Percentiles rank a stretch among this genome's conserved stretches.
Evolutionary conservation across 306 rosid genomes (phyloP).

Genomic region (Prinsepia uniflora): DNA sequence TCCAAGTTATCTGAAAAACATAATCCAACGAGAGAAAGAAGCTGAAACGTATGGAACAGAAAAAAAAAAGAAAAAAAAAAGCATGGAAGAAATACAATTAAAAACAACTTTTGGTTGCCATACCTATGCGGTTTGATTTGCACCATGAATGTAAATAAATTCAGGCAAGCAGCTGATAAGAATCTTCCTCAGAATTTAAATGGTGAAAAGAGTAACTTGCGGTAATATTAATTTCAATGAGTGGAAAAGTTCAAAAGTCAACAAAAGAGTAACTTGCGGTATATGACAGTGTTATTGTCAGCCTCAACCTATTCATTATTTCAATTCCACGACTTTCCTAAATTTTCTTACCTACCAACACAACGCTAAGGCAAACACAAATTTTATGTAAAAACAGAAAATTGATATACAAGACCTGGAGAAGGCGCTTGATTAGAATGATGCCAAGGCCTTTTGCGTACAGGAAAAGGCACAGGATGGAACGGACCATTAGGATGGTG

Average conservation of each 20-base stretch:
- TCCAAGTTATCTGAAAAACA: slow-evolving; percentile 47
- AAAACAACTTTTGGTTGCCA: neutral
- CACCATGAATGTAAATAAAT: neutral
- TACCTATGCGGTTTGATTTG: neutral
- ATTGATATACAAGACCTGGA: slow-evolving; percentile 30
- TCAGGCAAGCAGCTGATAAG: neutral
- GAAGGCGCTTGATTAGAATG: slow-evolving; percentile 32
- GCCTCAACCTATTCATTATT: neutral
- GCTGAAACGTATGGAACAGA: neutral
- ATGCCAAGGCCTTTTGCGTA: slow-evolving; percentile 39
- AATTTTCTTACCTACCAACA: neutral
- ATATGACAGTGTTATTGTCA: neutral
- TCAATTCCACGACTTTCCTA: neutral
- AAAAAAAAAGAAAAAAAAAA: neutral
- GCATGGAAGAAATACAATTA: neutral
- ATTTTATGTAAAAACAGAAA: neutral
- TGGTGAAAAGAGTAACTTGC: neutral
- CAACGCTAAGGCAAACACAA: neutral
- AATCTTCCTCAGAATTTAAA: neutral
- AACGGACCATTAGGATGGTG: slow-evolving; percentile 12
- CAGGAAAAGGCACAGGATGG: slow-evolving; percentile 21
- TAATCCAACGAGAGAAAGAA: neutral
- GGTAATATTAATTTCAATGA: neutral
- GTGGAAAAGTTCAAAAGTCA: neutral
- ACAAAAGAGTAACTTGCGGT: no score